These are phyloP conservation scores for Bonia amplexicaulis DNA, from an alignment of 176 grass and related monocot genomes.

Conservation along the genomic window DNA sequence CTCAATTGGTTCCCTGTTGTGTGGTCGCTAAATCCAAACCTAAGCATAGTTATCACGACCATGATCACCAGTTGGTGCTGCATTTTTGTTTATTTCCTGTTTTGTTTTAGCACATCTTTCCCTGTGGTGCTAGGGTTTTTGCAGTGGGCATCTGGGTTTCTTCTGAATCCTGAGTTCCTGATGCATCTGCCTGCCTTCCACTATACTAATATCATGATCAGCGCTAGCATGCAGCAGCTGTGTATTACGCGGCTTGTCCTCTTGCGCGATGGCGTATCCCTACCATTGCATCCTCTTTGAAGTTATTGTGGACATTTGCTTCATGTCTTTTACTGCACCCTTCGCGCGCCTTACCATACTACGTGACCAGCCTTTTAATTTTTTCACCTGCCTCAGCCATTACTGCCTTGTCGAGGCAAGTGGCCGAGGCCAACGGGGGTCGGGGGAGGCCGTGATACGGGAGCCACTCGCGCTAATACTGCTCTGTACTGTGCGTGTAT, in stretches of 20 bases:
- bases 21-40: background rate
- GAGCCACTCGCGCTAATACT: background rate
- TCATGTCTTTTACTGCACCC: conserved; percentile 9
- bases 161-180: conserved; percentile 19
- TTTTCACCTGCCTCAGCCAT: conserved; percentile 29
- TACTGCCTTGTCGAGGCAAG: conserved; percentile 46
- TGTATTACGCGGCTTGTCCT: background rate
- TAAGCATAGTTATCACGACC: background rate
- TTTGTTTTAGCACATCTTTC: background rate
- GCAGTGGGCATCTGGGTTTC: conserved; percentile 15
- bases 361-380: background rate
- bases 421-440: conserved; percentile 4
- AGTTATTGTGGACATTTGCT: background rate
- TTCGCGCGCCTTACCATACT: background rate
- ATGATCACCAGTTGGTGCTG: background rate
- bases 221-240: background rate
- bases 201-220: background rate
- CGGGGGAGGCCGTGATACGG: background rate
- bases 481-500: background rate
- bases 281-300: background rate
- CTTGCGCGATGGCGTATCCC: background rate
- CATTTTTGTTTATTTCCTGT: background rate
- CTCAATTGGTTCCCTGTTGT: background rate
- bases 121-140: conserved; percentile 1
- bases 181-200: background rate